Evolutionary conservation across 1,139 yeast species (phyloP).

Genomic region (Taphrina confusa): DNA sequence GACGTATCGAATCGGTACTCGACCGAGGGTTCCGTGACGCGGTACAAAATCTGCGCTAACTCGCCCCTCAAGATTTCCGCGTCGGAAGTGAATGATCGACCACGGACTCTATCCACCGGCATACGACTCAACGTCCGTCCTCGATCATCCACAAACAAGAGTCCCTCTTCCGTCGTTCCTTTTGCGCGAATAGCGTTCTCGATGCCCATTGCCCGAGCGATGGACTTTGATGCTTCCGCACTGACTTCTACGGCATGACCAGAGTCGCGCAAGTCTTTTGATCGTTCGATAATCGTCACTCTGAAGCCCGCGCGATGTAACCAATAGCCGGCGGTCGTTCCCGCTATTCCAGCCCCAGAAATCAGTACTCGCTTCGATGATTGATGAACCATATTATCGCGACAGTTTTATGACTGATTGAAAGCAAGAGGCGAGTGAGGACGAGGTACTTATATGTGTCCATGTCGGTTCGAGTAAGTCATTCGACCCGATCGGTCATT

Average conservation of each 20-base stretch:
- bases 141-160: constrained; percentile 1
- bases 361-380: constrained; percentile 13
- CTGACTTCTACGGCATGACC: constrained; percentile 20
- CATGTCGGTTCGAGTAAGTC: no score
- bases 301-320: neutral
- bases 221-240: neutral
- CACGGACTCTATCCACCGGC: neutral
- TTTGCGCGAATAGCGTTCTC: neutral
- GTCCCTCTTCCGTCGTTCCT: constrained; percentile 15
- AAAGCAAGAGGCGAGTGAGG: no score
- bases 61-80: constrained; percentile 15
- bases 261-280: neutral
- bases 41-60: constrained; percentile 1
- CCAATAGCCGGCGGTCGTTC: constrained; percentile 11
- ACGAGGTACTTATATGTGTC: no score
- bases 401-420: no score
- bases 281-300: constrained; percentile 6
- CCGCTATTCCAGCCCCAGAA: constrained; percentile 30
- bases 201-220: constrained; percentile 9
- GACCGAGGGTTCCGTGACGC: neutral
- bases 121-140: neutral
- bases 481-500: no score
- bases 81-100: constrained; percentile 22
- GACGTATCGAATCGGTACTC: constrained; percentile 5
- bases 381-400: no score